Base-by-base conservation (phyloP, 2,329 filamentous ascomycete species). In the Beauveria sp. region DNA sequence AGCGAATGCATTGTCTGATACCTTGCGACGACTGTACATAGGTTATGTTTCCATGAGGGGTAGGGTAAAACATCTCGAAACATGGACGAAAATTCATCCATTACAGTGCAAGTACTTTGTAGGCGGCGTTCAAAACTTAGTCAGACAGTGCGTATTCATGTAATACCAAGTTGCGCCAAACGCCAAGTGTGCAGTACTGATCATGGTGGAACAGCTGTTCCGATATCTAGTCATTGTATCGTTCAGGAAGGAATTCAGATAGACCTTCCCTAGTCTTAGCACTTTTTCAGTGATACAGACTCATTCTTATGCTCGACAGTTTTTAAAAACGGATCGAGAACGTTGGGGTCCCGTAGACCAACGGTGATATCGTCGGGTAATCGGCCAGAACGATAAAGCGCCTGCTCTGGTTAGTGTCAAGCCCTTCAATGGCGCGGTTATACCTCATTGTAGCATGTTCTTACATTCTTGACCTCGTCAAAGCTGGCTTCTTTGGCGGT, bases 401-500 rank as follows among this genome's bases (percentile, higher is more conserved):
- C 77, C 82, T 84, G 18, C 34, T 20, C 6, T 1, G 2, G 30
- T 61, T 26, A 48, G 40, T 14, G n/a, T 2, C 18, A 34, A 9
- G 6, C 8, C n/a, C 2, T 10, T 22, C n/a, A 24, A 12, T 6
- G 3, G 14, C 18, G n/a, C 18, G 1, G 7, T 24, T 6, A 2
- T 3, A 18, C 26, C 20, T 26, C 8, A 9, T 6, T 30, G 3
- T 3, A 48, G 16, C 7, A 43, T 30, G 5, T 9, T 75, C 83
- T 70, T 73, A 90, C 89, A 78, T 81, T 80, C 71, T 88, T 88
- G 12, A 96, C 85, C 40, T 85, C 84, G 30, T 88, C 87, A 72
- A 96, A 97, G 58, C 77, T 81, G 56, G 88, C 88, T 77, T 99
- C 93, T 71, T 89, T 88, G n/a, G 88, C 87, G 22, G 90, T 90